Percentiles rank a stretch among this genome's conserved stretches.
phyloP scores from a whole-genome alignment of 805 yeast species.

The Metschnikowia henanensis region DNA sequence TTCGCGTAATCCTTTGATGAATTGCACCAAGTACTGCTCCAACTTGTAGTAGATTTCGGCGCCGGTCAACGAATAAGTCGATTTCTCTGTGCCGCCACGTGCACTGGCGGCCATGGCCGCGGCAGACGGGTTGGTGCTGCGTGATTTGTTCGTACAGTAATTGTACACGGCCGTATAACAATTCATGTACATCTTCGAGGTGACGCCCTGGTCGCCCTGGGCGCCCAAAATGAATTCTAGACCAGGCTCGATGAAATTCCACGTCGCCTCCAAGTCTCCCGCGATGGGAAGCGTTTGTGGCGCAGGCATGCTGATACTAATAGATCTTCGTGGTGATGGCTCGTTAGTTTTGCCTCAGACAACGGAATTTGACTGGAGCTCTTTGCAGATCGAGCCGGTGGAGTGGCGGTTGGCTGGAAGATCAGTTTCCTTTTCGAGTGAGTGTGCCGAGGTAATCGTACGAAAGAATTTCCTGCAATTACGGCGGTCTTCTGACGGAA shows the following conservation, averaged over 20 bases:
- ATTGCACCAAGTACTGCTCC: constrained; percentile 61
- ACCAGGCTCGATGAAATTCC: constrained; percentile 80
- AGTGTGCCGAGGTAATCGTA: too few relatives aligned
- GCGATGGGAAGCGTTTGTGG: constrained; percentile 47
- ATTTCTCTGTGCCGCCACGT: constrained; percentile 19
- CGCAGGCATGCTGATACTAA: constrained; percentile 11
- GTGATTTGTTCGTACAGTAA: constrained; percentile 81
- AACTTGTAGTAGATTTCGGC: constrained; percentile 82
- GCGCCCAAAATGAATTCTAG: constrained; percentile 68
- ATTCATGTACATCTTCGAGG: constrained; percentile 76
- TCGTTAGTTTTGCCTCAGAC: background rate
- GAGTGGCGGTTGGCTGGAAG: too few relatives aligned
- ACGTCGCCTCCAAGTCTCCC: constrained; percentile 66
- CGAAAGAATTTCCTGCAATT: too few relatives aligned
- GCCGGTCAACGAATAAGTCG: constrained; percentile 66
- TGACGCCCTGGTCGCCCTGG: constrained; percentile 64
- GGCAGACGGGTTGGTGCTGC: constrained; percentile 31
- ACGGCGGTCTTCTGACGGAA: too few relatives aligned
- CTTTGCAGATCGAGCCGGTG: too few relatives aligned
- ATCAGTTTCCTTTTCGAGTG: too few relatives aligned
- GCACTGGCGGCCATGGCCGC: constrained; percentile 3
- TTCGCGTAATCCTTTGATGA: constrained; percentile 51
- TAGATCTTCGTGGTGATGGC: background rate
- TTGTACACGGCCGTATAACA: constrained; percentile 92
- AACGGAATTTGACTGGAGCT: too few relatives aligned